Conservation (phyloP, 495 filamentous ascomycete genomes). For the Gamarada debralockiae region DNA sequence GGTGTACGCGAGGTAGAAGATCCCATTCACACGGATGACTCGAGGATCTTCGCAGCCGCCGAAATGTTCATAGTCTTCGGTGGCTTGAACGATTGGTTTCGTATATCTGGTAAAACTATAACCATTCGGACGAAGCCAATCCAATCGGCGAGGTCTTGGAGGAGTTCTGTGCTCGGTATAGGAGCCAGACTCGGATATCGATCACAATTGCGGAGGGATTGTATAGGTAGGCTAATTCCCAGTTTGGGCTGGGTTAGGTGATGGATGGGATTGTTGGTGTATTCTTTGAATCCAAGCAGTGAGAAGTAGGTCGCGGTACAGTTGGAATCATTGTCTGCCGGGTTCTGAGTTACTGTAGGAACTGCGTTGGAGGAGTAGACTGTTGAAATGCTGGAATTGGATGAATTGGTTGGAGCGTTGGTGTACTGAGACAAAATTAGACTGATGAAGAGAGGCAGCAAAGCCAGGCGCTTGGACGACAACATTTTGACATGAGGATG, state of each 20-base stretch:
- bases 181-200: background rate
- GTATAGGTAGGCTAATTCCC: background rate
- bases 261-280: background rate
- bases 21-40: slow-evolving; percentile 24
- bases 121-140: background rate
- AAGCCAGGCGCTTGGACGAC: too few species aligned
- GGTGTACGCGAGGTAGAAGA: slow-evolving; percentile 29
- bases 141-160: background rate
- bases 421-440: too few species aligned
- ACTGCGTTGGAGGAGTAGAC: background rate
- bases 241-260: background rate
- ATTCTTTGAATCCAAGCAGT: background rate
- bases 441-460: too few species aligned
- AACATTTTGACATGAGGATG: too few species aligned
- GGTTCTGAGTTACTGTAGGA: background rate
- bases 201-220: background rate
- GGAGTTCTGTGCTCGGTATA: background rate
- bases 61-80: slow-evolving; percentile 17
- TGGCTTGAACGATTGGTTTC: slow-evolving; percentile 3
- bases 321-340: background rate
- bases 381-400: too few species aligned
- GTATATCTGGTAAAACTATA: background rate
- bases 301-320: background rate
- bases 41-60: slow-evolving; percentile 19
- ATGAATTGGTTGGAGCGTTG: too few species aligned